Percentiles rank a stretch among this genome's conserved stretches.
Evolutionary conservation across 139 green algal species (phyloP).

Genomic region (Chlorella sp.): DNA sequence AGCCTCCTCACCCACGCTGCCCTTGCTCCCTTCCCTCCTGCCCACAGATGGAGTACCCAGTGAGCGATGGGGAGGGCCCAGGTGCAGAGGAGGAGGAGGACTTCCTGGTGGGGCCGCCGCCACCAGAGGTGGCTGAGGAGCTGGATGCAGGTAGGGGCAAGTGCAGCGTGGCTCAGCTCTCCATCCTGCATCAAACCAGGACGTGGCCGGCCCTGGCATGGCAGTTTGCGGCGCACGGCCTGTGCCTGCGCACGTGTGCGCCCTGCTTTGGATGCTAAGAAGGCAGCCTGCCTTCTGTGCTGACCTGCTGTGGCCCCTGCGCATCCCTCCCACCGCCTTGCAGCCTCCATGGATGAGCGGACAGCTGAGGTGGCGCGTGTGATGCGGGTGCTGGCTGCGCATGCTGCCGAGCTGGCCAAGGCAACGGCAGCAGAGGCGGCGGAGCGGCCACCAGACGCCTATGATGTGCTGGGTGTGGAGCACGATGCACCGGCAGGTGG

Average conservation of each 20-base stretch:
- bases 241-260: neutral
- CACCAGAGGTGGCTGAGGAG: constrained; percentile 75
- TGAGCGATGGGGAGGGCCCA: constrained; percentile 3
- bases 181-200: no score
- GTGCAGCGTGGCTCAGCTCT: no score
- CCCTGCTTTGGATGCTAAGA: neutral
- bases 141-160: constrained; percentile 40
- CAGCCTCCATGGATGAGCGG: constrained; percentile 53
- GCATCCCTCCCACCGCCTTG: no score
- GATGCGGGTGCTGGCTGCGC: constrained; percentile 48
- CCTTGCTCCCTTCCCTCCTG: neutral
- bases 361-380: constrained; percentile 66
- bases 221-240: neutral
- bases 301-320: neutral
- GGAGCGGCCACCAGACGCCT: constrained; percentile 58
- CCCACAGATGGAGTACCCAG: constrained; percentile 27
- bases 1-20: neutral
- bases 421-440: neutral
- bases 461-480: constrained; percentile 74
- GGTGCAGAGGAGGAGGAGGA: constrained; percentile 42
- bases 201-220: no score
- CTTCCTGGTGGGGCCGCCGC: constrained; percentile 71
- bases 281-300: constrained; percentile 65
- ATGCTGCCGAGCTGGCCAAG: constrained; percentile 17
- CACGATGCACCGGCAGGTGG: constrained; percentile 11